These are phyloP conservation scores for Perilla frutescens DNA, from an alignment of 257 asterid genomes.

Conservation along the genomic window DNA sequence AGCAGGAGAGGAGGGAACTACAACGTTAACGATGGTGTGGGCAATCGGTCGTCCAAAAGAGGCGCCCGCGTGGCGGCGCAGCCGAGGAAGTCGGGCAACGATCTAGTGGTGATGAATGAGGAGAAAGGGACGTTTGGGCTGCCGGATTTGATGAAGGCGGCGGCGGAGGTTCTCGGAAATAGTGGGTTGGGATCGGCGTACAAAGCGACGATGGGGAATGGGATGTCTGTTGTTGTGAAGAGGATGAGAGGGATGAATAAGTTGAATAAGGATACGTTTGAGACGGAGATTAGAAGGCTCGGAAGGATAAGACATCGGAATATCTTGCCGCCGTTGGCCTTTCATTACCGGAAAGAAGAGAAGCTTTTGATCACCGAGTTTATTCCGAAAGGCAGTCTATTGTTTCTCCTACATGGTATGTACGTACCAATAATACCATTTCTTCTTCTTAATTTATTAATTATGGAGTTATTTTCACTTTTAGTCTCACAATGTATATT, in stretches of 20 bases:
- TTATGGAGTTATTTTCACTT: too few species aligned
- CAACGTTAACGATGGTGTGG: neutral
- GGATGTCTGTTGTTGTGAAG: slow-evolving; percentile 83
- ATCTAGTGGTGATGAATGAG: slow-evolving; percentile 71
- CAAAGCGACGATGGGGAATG: slow-evolving; percentile 72
- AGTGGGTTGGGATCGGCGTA: slow-evolving; percentile 89
- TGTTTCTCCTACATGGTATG: slow-evolving; percentile 76
- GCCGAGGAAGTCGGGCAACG: slow-evolving; percentile 42
- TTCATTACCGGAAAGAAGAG: slow-evolving; percentile 83
- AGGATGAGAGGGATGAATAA: slow-evolving; percentile 77
- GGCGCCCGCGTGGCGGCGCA: slow-evolving; percentile 17
- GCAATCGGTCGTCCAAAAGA: slow-evolving; percentile 46
- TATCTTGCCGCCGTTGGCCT: slow-evolving; percentile 78
- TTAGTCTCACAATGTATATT: too few species aligned
- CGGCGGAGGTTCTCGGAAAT: slow-evolving; percentile 92
- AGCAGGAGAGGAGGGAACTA: slow-evolving; percentile 41
- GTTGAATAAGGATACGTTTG: slow-evolving; percentile 69
- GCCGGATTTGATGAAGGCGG: slow-evolving; percentile 94
- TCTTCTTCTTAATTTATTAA: neutral
- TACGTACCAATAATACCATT: neutral
- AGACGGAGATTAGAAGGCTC: slow-evolving; percentile 63
- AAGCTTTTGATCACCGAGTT: slow-evolving; percentile 75
- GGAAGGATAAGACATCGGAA: slow-evolving; percentile 66
- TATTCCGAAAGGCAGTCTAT: slow-evolving; percentile 75
- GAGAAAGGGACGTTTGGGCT: slow-evolving; percentile 72